Conservation (phyloP, 2,329 filamentous ascomycete genomes). For the Fusarium tjaetaba region DNA sequence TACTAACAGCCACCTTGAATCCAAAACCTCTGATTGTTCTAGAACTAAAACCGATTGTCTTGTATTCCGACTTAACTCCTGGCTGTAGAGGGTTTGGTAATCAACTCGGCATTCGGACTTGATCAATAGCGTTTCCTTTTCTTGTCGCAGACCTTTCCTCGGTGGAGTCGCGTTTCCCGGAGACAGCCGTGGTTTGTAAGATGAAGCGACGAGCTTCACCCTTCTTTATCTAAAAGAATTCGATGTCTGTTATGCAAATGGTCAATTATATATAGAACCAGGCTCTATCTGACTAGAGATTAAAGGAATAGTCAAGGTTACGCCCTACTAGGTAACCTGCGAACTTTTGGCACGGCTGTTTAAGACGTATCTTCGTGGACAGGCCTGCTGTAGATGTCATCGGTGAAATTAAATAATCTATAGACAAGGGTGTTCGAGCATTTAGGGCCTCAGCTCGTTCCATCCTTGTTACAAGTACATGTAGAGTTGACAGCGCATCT, state of each 20-base stretch:
- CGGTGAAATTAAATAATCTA: accelerated
- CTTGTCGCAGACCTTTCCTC: no score
- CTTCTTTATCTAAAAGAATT: neutral
- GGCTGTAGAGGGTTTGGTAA: no score
- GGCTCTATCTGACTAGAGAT: accelerated
- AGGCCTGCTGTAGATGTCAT: accelerated
- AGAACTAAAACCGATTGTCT: neutral
- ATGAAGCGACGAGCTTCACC: accelerated
- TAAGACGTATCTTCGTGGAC: no score
- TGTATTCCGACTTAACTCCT: neutral
- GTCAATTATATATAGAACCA: no score
- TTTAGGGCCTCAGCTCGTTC: accelerated
- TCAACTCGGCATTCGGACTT: neutral
- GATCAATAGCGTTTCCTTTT: no score
- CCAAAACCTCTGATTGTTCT: neutral
- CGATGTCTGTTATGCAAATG: neutral
- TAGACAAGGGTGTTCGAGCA: accelerated
- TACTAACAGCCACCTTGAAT: neutral
- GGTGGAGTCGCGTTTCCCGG: neutral
- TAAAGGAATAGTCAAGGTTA: neutral
- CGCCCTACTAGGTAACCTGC: accelerated
- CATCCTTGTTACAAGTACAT: accelerated
- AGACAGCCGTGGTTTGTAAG: neutral
- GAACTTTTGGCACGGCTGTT: accelerated
- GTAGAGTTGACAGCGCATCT: neutral